Base-by-base conservation (phyloP, 2,329 filamentous ascomycete genomes). In the Rhynchosporium secalis region DNA sequence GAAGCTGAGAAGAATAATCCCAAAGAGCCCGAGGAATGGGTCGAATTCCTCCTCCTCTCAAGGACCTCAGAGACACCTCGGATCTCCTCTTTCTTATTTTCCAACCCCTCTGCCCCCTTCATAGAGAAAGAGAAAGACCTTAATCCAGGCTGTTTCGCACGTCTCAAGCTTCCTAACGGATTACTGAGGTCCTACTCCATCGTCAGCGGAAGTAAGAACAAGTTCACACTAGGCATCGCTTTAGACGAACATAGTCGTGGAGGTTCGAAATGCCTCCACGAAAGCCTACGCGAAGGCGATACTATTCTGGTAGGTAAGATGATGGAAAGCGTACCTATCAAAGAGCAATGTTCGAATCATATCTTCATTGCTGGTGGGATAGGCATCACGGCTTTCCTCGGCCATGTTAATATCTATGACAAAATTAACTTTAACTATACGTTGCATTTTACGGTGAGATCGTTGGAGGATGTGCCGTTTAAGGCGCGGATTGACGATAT, bases 321-420 rank as follows among this genome's bases (percentile, higher is more conserved):
- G 36, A 83, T 80, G 0, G 71, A 75, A 0, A 81, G 79, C 47
- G 78, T 86, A 29, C 78, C 78, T 1, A 72, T 79, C 1, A 76
- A 75, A 0, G 70, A 62, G 2, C 74, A 78, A 0, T 83, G 83
- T 7, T 84, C 82, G 65, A 54, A 54, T 10, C 51, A 54, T 65
- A 77, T 89, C 45, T 84, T 88, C 68, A 81, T 90, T 36, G 84
- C 80, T 0, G 86, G 83, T 9, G 87, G 86, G 0, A 84, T 89
- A 36, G 87, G 86, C 0, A 82, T 89, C 64, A 89, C 87, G 1
- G 86, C 86, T 0, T 89, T 89, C 65, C 69, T 89, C 8, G 69
- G 76, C 0, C 75, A 85, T 29, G 70, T 84, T 3, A 74, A 80
- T 55, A 58, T 36, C 1, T 78, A 79, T 63, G 70, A 74, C 15